Base-by-base conservation (phyloP, 2,329 filamentous ascomycete species). In the Gnomoniopsis smithogilvyi region DNA sequence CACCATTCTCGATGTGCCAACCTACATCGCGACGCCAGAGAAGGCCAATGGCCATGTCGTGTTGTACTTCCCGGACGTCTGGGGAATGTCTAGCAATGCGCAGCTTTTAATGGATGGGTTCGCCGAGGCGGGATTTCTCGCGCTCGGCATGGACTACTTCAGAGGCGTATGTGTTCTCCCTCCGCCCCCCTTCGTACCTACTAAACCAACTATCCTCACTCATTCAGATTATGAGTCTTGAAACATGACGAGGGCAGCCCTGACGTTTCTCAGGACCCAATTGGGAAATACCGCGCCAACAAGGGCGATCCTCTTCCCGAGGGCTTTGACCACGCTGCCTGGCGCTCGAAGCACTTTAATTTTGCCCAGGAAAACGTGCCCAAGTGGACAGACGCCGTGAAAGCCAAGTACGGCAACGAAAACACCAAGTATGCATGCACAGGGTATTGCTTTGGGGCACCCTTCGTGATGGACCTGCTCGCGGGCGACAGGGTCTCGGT, bases 261-360 rank as follows among this genome's bases (percentile, higher is more conserved):
- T 58, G 26, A 58, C 45, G 2, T 15, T 15, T 10, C 26, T n/a
- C 48, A 77, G 73, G 77, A 80, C 64, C 73, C 76, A 0, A 69
- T 79, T 3, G 75, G 69, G 65, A 78, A 77, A 46, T 73, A 80
- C 58, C 67, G 73, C 24, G 67, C 61, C 62, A 56, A 67, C 55
- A 59, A 67, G 24, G 58, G 70, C 45, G 68, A 73, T 34, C 70
- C 64, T 26, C 66, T 62, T 15, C 67, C 74, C 21, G 69, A 72
- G 2, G 70, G 66, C 30, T 82, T 82, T 58, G 78, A 81, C 65
- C 76, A 73, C 22, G 74, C 74, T 34, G 78, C 76, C 6, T 82
- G 79, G 79, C 76, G 76, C 58, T 56, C 60, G 33, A 80, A 80
- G 66, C 76, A 82, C 59, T 70, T 65, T 15, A 64, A 65, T 3